Percentiles rank a stretch among this genome's conserved stretches.
Evolutionary conservation across 306 rosid genomes (phyloP).

Genomic region (Oemleria cerasiformis): DNA sequence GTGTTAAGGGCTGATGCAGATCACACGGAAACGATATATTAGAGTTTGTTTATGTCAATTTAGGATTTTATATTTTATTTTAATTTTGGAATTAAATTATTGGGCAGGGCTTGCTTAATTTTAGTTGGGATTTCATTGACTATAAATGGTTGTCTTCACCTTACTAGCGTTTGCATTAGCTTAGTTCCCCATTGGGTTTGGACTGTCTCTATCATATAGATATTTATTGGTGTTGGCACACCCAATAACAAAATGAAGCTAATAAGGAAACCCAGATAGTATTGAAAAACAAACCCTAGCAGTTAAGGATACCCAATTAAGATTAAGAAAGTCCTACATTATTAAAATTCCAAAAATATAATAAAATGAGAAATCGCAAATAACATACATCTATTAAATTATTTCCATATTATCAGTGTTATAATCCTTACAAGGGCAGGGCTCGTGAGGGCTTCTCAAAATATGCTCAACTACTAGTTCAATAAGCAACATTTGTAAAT

Average conservation of each 20-base stretch:
- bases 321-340: constrained; percentile 1
- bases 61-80: not conserved
- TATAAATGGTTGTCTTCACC: not conserved
- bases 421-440: not conserved
- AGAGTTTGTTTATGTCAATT: not conserved
- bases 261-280: not conserved
- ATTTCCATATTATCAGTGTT: not conserved
- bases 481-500: not conserved
- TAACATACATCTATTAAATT: not conserved
- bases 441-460: not conserved
- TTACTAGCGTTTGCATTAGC: not conserved
- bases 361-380: not conserved
- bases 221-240: not conserved
- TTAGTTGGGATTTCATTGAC: not conserved
- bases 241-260: not conserved
- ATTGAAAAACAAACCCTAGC: not conserved
- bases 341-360: not conserved
- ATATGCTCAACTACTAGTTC: not conserved
- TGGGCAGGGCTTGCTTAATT: not conserved
- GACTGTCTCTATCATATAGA: not conserved
- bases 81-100: not conserved
- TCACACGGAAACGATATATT: not conserved
- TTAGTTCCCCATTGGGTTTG: not conserved
- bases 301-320: not conserved
- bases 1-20: constrained; percentile 4